Evolutionary conservation across 306 rosid genomes (phyloP).

Genomic region (Lagenaria siceraria): DNA sequence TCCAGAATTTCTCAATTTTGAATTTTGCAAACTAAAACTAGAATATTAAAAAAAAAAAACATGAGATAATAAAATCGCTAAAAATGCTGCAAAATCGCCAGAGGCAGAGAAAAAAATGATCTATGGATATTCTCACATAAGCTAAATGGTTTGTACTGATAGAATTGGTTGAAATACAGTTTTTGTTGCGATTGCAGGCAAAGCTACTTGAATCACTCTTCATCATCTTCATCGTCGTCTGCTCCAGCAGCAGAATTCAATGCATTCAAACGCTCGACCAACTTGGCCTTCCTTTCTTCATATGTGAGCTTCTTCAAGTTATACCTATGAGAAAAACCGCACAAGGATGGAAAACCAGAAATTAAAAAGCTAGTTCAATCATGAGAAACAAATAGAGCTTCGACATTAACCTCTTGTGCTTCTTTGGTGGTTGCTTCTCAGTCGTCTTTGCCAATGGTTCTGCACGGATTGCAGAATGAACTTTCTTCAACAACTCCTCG

Average conservation of each 20-base stretch:
- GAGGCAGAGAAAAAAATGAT: not conserved
- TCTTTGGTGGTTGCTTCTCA: constrained; percentile 34
- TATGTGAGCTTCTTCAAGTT: constrained; percentile 68
- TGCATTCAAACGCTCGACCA: constrained; percentile 46
- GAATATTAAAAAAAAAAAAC: not conserved
- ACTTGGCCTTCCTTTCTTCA: constrained; percentile 60
- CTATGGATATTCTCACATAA: not conserved
- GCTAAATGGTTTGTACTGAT: not conserved
- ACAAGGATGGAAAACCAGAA: not conserved
- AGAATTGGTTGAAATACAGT: not conserved
- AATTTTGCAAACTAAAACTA: not conserved
- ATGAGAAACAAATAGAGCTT: not conserved
- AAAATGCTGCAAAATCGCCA: not conserved
- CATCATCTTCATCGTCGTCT: constrained; percentile 23
- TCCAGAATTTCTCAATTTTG: not conserved
- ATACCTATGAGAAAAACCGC: constrained; percentile 12
- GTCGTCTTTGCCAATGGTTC: constrained; percentile 30
- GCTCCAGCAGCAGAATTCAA: constrained; percentile 30
- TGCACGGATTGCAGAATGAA: constrained; percentile 65
- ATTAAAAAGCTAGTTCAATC: not conserved
- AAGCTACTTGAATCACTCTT: constrained; percentile 2
- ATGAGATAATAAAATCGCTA: not conserved
- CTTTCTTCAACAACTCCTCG: constrained; percentile 52
- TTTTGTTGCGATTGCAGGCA: not conserved
- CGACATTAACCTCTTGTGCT: constrained; percentile 32